Evolutionary conservation across 768 basidiomycete genomes (phyloP), one percentile per base, ranked within the genome.

Genomic region (Hericium coralloides): DNA sequence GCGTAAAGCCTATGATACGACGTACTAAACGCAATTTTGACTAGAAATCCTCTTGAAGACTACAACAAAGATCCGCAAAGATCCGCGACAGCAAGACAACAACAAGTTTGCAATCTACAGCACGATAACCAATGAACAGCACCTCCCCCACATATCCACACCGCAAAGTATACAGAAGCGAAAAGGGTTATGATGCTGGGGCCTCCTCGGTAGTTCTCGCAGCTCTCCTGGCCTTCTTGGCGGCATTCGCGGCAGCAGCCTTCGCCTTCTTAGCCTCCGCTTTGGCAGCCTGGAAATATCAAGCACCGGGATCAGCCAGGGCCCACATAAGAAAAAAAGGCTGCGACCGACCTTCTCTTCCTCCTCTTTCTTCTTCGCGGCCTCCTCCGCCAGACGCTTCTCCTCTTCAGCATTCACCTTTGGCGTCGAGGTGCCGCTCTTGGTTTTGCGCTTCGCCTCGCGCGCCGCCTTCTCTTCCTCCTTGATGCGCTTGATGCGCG

Each of bases 401-500:
- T 78, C 77, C 64, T 75, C 74, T 61, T 81, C 79, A 58, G 20
- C 43, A 15, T 23, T 18, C 12, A 23, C 22, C 62, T 76, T 76
- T 58, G 70, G 74, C 68, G 68, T 75, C 41, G 82, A 78, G 58
- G 72, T 67, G 56, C 69, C 72, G 61, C 70, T 69, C 70, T 77
- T 74, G 67, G 65, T 69, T 73, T 81, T 81, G 76, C 92, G 94
- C 78, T 97, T 98, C 38, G 90, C 89, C 65, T 94, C 93, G 12
- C 93, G 79, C 0, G 90, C 90, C 60, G 89, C 92, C 71, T 98
- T 98, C 73, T 98, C 95, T 68, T 95, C 84, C 64, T 91, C 89
- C 71, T 94, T 95, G 79, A 97, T 94, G 55, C 92, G 80, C 75
- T 93, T 98, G 78, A 99, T 97, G 60, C 95, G 89, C 23, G 95